Percentiles rank a stretch among this genome's conserved stretches.
Evolutionary conservation across 805 yeast genomes (phyloP).

Genomic region (Candida dendrica): DNA sequence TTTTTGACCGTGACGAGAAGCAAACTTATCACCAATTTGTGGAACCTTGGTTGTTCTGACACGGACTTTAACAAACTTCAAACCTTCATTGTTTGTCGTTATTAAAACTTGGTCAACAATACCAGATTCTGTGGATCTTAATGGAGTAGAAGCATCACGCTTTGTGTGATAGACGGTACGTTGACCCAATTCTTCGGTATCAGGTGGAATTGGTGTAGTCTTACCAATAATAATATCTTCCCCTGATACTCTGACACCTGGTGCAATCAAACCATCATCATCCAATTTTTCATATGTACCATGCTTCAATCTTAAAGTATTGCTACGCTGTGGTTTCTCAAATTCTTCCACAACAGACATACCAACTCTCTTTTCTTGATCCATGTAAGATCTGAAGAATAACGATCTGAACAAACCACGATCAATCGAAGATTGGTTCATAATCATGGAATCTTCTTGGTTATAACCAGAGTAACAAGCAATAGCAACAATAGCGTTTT

Average conservation of each 20-base stretch:
- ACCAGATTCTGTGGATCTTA: slow-evolving; percentile 95
- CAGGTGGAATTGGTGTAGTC: slow-evolving; percentile 99
- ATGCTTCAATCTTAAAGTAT: slow-evolving; percentile 90
- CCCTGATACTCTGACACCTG: slow-evolving; percentile 98
- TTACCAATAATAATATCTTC: slow-evolving; percentile 98
- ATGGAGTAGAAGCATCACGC: slow-evolving; percentile 97
- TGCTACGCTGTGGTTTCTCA: slow-evolving; percentile 93
- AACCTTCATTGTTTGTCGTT: slow-evolving; percentile 97
- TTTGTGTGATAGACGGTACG: slow-evolving; percentile 97
- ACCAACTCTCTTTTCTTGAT: slow-evolving; percentile 96
- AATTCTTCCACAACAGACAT: slow-evolving; percentile 97
- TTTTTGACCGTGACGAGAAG: slow-evolving; percentile 99
- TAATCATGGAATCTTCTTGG: slow-evolving; percentile 99
- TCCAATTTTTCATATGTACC: slow-evolving; percentile 98
- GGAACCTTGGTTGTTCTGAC: slow-evolving; percentile 99
- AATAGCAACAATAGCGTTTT: slow-evolving; percentile 97
- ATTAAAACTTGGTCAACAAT: slow-evolving; percentile 95
- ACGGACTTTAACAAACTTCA: slow-evolving; percentile 94
- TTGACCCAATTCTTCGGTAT: slow-evolving; percentile 96
- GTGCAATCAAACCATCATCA: slow-evolving; percentile 96
- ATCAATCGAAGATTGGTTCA: slow-evolving; percentile 97
- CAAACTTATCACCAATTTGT: slow-evolving; percentile 98
- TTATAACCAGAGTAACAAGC: slow-evolving; percentile 97
- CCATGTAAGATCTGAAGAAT: slow-evolving; percentile 97
- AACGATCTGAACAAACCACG: slow-evolving; percentile 93